Evolutionary conservation across 495 filamentous ascomycete species (phyloP), one percentile per base, ranked within the genome.

Genomic region (Articulospora tetracladia): DNA sequence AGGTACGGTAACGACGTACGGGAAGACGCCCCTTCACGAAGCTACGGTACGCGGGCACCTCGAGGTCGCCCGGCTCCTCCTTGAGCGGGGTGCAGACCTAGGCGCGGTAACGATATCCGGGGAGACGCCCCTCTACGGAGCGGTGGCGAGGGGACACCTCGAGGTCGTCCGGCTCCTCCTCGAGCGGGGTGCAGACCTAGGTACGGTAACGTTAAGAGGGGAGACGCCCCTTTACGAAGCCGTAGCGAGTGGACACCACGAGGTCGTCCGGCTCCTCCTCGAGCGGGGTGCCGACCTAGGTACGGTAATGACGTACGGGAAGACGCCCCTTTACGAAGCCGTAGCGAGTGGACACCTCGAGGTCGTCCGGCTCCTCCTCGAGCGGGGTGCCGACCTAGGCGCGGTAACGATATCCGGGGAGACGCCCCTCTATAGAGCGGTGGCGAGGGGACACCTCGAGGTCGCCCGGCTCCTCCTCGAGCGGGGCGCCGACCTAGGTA

Each of bases 31-130:
- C 11, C 46, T 49, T 12, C 46, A 52, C 28, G 4, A 59, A 26
- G 51, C 66, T 0, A 63, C 58, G 0, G 64, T 27, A 32, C 47
- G n/a, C 15, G 53, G 53, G 15, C 27, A 41, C 13, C 19, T 36
- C 19, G 53, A 10, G 6, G 25, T 20, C 20, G 30, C 22, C 22
- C 11, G 22, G 46, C 46, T 49, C 8, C 20, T 49, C 11, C 46
- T 49, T 13, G 20, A 49, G 24, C 11, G 20, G 8, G 46, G 46
- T 8, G 46, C 46, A 49, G 20, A 49, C 22, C 8, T 49, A 8
- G 22, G 8, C 8, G 8, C 20, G 11, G 20, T 49, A 12, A 23
- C 11, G 11, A 22, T 13, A 12, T 8, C 11, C 46, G 20, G 20
- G 11, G 11, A 23, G 46, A 49, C 46, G 22, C 46, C 46, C 20